phyloP scores from a whole-genome alignment of 257 asterid genomes.

The Primulina huaijiensis region DNA sequence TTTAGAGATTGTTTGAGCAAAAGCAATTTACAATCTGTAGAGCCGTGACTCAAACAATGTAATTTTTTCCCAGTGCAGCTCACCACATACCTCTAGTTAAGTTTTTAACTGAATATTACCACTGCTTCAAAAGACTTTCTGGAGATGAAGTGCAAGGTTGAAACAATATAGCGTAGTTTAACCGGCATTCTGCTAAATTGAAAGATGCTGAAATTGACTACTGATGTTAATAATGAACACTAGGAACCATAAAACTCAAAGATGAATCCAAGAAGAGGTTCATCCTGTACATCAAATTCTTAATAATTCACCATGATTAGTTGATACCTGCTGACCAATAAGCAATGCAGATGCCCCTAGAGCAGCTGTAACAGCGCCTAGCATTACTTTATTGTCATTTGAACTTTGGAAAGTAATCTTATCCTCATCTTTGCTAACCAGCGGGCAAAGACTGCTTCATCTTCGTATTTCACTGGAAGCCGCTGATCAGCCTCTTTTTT shows the following conservation, averaged over 20 bases:
- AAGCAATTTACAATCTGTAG: background rate
- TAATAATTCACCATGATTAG: conserved; percentile 4
- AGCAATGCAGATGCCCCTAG: conserved; percentile 90
- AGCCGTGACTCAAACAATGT: background rate
- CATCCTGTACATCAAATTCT: conserved; percentile 17
- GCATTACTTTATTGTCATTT: conserved; percentile 42
- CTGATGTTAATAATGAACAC: conserved; percentile 15
- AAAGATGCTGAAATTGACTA: conserved; percentile 6
- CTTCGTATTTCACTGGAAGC: conserved; percentile 22
- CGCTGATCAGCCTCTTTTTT: conserved; percentile 29
- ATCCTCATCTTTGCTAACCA: conserved; percentile 32
- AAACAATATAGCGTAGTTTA: conserved; percentile 6
- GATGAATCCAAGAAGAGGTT: conserved; percentile 23
- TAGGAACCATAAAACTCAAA: conserved; percentile 17
- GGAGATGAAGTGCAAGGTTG: background rate
- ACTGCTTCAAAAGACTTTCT: background rate
- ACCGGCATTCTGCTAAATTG: conserved; percentile 13
- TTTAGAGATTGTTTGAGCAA: conserved; percentile 13
- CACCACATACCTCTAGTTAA: background rate
- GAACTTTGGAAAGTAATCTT: conserved; percentile 36
- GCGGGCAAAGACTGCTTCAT: conserved; percentile 23
- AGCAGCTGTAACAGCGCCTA: conserved; percentile 95
- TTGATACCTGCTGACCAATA: conserved; percentile 60
- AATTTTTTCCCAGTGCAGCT: background rate
- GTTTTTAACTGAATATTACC: background rate